Evolutionary conservation across 2,329 filamentous ascomycete species (phyloP).

Genomic region (Escovopsis sp.): DNA sequence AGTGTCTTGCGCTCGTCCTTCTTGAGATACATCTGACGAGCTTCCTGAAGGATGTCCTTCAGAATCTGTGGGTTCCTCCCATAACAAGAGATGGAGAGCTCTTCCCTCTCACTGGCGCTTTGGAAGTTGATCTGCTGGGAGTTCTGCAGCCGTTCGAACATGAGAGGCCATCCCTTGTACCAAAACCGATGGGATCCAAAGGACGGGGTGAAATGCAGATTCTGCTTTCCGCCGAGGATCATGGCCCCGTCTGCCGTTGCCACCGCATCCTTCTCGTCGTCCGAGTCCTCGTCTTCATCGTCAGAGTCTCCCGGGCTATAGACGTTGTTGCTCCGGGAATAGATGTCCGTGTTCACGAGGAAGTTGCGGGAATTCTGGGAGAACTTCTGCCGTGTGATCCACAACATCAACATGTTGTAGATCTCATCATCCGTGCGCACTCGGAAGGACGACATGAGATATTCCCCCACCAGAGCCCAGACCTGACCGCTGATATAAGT

Average conservation of each 20-base stretch:
- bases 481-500: constrained; percentile 35
- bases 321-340: constrained; percentile 34
- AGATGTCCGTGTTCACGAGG: constrained; percentile 47
- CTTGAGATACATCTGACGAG: constrained; percentile 36
- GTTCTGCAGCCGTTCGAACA: constrained; percentile 39
- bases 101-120: constrained; percentile 36
- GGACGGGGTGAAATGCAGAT: constrained; percentile 48
- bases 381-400: constrained; percentile 49
- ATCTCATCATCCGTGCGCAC: constrained; percentile 56
- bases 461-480: constrained; percentile 29
- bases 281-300: constrained; percentile 27
- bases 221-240: constrained; percentile 25
- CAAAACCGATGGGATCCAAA: constrained; percentile 55
- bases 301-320: constrained; percentile 29
- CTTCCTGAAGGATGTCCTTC: constrained; percentile 46
- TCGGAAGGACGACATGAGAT: constrained; percentile 51
- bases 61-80: constrained; percentile 44
- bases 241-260: constrained; percentile 17
- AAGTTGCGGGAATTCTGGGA: constrained; percentile 43
- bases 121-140: constrained; percentile 25
- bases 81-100: constrained; percentile 45
- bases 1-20: constrained; percentile 47
- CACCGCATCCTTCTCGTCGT: constrained; percentile 11
- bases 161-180: constrained; percentile 42
- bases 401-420: constrained; percentile 57